Evolutionary conservation across 139 green algal genomes (phyloP), one percentile per base, ranked within the genome.

Genomic region (Auxenochlorella pyrenoidosa): DNA sequence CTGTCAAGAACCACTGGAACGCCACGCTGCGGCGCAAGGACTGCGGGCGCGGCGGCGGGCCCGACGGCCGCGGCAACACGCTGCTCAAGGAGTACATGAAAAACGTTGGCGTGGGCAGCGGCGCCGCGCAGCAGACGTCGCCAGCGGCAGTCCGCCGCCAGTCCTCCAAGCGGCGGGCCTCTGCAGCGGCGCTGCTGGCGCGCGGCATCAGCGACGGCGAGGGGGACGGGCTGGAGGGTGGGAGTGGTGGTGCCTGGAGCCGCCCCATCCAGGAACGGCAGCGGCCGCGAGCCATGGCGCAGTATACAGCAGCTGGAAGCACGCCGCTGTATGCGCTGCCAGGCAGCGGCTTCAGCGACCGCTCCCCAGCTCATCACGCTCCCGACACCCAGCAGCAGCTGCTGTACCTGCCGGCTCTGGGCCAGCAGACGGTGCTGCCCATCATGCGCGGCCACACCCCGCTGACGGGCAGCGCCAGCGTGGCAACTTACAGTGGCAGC

Each of bases 1-100:
- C 95, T 28, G 95, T 97, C 32, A 97, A 97, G 81, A 97, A 97
- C 90, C 94, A 96, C 92, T 97, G 95, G 95, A 95, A 96, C 83
- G 88, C 89, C 58, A 97, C 91, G 34, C 60, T 96, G 72, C 87
- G 88, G 60, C 90, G 89, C 70, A 92, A 90, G 77, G 86, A 89
- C 41, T 77, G 34, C 26, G 51, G 65, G n/a, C 30, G 18, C 15
- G 43, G 71, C 22, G 30, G 84, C 34, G 32, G 63, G 40, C 34
- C 41, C 32, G 59, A 38, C 41, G 76, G 75, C 59, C 47, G 78
- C n/a, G 60, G 66, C 59, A 70, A 72, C 75, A 89, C 88, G 75
- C 76, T 86, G 58, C 86, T 91, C 43, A 91, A 91, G 38, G 36
- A 60, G n/a, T 91, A 91, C 82, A 91, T 91, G 83, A 78, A 71